These are phyloP conservation scores for Metroxylon sagu DNA, from an alignment of 176 grass and related monocot species.

Conservation along the genomic window DNA sequence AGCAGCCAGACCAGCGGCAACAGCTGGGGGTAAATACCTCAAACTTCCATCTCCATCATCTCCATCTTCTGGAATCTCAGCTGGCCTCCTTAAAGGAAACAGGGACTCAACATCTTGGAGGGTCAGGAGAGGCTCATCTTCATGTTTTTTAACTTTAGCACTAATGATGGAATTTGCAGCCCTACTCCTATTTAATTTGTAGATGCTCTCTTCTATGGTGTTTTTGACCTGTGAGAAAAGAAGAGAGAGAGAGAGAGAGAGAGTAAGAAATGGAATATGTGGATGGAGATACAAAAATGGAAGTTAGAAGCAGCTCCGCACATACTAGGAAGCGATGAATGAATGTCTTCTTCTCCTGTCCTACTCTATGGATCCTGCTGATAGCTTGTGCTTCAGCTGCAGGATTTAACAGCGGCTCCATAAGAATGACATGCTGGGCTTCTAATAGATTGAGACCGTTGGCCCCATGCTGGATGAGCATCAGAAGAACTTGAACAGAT, in stretches of 20 bases:
- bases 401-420: constrained; percentile 84
- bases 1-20: constrained; percentile 81
- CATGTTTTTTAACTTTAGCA: constrained; percentile 52
- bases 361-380: constrained; percentile 82
- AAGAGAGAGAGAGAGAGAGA: not conserved
- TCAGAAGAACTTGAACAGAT: constrained; percentile 68
- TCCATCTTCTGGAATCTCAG: constrained; percentile 30
- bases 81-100: constrained; percentile 40
- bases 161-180: constrained; percentile 51
- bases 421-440: constrained; percentile 85
- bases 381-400: constrained; percentile 87
- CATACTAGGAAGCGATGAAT: constrained; percentile 86
- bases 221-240: constrained; percentile 53
- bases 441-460: constrained; percentile 98
- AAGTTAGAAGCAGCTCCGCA: not conserved
- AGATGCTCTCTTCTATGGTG: constrained; percentile 90
- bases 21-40: constrained; percentile 59
- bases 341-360: constrained; percentile 89
- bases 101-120: constrained; percentile 71
- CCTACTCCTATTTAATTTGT: constrained; percentile 65
- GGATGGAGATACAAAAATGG: too few relatives aligned
- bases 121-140: constrained; percentile 70
- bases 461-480: constrained; percentile 86
- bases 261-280: not conserved
- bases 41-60: constrained; percentile 32